A percentile compares a stretch with the other conserved stretches of the same genome.
Evolutionary conservation across 2,329 filamentous ascomycete genomes (phyloP).

Genomic region (Pleoardoris graminearum): DNA sequence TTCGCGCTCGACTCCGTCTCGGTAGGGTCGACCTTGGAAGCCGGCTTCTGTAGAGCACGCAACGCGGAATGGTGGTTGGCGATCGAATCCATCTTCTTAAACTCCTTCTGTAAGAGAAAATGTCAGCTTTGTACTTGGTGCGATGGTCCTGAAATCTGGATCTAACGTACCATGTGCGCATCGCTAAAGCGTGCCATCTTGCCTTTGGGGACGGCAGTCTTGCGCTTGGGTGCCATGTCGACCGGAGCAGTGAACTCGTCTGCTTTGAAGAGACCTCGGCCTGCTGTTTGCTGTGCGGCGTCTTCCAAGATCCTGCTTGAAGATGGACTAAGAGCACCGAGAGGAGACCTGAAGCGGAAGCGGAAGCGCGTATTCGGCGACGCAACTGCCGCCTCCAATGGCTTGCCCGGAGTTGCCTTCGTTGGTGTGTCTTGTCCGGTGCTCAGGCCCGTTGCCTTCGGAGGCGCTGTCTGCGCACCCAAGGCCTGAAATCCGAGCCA

Average conservation of each 20-base stretch:
- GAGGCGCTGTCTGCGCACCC: constrained; percentile 58
- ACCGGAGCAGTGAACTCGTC: constrained; percentile 41
- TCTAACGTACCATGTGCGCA: constrained; percentile 64
- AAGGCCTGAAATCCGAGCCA: constrained; percentile 77
- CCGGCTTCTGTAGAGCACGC: constrained; percentile 52
- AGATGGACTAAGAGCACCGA: constrained; percentile 62
- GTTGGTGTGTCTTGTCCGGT: constrained; percentile 65
- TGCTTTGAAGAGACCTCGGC: constrained; percentile 42
- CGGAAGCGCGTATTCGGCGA: constrained; percentile 62
- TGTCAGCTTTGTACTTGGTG: background rate
- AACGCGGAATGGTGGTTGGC: constrained; percentile 81
- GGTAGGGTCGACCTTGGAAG: constrained; percentile 53
- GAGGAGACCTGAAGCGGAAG: constrained; percentile 63
- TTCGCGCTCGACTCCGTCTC: constrained; percentile 43
- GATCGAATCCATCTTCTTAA: constrained; percentile 98
- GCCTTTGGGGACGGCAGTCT: constrained; percentile 78
- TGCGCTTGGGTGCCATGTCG: constrained; percentile 59
- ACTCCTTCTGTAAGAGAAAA: constrained; percentile 59
- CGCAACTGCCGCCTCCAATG: constrained; percentile 38
- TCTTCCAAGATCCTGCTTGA: constrained; percentile 64
- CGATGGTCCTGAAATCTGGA: background rate
- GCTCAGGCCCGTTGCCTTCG: constrained; percentile 46
- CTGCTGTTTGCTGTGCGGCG: constrained; percentile 66
- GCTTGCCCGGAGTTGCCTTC: constrained; percentile 48
- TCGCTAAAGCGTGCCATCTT: constrained; percentile 80